Percentiles rank a stretch among this genome's conserved stretches.
Conservation (phyloP, 208 protist genomes). For the Acanthamoeba royreba region DNA sequence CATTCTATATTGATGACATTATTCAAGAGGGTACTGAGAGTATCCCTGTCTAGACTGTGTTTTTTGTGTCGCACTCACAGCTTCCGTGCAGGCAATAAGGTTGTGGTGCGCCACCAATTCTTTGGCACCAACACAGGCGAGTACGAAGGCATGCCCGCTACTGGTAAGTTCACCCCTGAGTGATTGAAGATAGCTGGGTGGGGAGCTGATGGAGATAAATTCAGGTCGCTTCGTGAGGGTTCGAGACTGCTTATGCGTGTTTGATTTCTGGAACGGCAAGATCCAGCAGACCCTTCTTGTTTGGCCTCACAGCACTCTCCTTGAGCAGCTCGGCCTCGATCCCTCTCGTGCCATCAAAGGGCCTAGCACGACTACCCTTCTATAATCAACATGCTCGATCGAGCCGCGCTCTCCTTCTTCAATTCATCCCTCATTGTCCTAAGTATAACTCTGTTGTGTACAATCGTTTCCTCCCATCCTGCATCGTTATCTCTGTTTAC, state of each 20-base stretch:
- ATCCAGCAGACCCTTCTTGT: slow-evolving; percentile 2
- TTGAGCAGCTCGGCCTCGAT: neutral
- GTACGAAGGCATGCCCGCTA: slow-evolving; percentile 9
- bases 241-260: neutral
- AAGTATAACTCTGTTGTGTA: too few species aligned
- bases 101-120: slow-evolving; percentile 12
- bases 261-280: slow-evolving; percentile 17
- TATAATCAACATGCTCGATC: too few species aligned
- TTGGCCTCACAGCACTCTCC: slow-evolving; percentile 10
- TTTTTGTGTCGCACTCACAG: neutral
- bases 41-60: too few species aligned
- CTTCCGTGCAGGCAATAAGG: neutral
- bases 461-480: too few species aligned
- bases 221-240: slow-evolving; percentile 11
- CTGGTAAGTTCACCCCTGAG: neutral
- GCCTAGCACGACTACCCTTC: neutral
- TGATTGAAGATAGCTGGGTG: too few species aligned
- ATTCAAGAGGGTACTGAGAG: slow-evolving; percentile 21
- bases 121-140: slow-evolving; percentile 26
- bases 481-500: too few species aligned
- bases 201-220: neutral
- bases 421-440: too few species aligned
- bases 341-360: neutral
- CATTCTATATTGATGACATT: neutral
- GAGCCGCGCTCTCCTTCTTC: too few species aligned